Base-by-base conservation (phyloP, 2,329 filamentous ascomycete species). In the Pyrenochaeta sp. region DNA sequence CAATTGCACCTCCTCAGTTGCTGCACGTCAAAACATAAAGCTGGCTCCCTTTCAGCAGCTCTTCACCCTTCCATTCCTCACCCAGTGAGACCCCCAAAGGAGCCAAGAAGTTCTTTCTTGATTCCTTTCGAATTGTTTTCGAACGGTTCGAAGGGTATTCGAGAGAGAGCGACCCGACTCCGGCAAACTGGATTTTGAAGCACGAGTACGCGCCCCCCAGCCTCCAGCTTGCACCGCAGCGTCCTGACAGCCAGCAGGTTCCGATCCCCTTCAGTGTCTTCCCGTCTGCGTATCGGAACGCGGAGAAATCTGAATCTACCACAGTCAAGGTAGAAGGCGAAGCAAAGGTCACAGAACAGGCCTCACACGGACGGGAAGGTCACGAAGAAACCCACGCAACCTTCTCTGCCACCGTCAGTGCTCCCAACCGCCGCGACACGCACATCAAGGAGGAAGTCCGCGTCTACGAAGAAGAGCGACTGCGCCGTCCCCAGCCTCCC, bases 161-260 rank as follows among this genome's bases (percentile, higher is more conserved):
- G 84, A 89, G 86, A 86, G 85, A 81, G 82, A 84, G 79, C 85
- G 79, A 78, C 76, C 75, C 74, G 79, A 85, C 88, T 86, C 86
- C 88, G 88, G 90, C 90, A 96, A 90, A 83, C 92, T 96, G 92
- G 92, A 96, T 90, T 96, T 96, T 94, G 92, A 96, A 89, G 91
- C 92, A 81, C 89, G 91, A 80, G 89, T 96, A 80, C 90, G 58
- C 34, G 35, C 22, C 24, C 15, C 22, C 14, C 20, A 30, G 13
- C 26, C 32, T 28, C 13, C 13, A 21, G 18, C 14, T 11, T 11
- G 13, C 6, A 9, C 24, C 34, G 19, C 44, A 39, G 34, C 18
- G 23, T 41, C 43, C 57, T 62, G 38, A 62, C 53, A 35, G 24
- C 29, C n/a, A 20, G 13, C 55, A 66, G 60, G 63, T 65, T 60